Base-by-base conservation (phyloP, 2,329 filamentous ascomycete genomes). In the Hypoxylon sp. region DNA sequence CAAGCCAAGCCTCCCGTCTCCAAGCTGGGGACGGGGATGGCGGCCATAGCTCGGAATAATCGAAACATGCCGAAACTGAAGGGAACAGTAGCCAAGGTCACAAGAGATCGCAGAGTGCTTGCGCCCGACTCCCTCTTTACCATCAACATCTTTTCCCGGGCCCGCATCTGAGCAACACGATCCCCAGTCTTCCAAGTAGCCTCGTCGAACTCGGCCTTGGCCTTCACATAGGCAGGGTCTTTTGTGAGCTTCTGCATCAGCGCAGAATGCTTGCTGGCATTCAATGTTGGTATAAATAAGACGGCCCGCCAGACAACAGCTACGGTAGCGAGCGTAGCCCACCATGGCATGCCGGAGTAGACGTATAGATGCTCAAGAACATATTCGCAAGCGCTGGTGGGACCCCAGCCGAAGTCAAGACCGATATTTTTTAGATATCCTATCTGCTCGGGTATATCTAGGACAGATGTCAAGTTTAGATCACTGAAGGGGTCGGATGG, bases 341-440 rank as follows among this genome's bases (percentile, higher is more conserved):
- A 91, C 94, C 94, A 97, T 8, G 91, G 90, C 46, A 90, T 72
- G 25, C 88, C 90, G 1, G 71, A 75, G 62, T 80, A 87, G 55
- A 97, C 77, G 72, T 99, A 91, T 29, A 95, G 68, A 67, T 93
- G 85, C 76, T 99, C 94, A 7, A 97, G 74, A 2, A 83, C 15
- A 78, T 81, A 92, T 73, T 97, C 80, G 70, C 94, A 84, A 11
- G 83, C 60, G 3, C 86, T 75, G 0, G 91, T 90, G 4, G 89
- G 83, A 11, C 93, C 93, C 76, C 78, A 92, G 67, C 93, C 91
- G 65, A 88, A 97, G 64, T 97, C 90, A 15, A 99, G 76, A 3
- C 94, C 94, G 7, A 97, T 77, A 5, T 84, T 80, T 62, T 89
- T 83, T 51, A 99, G 77, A 66, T 92, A 97, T 56, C 94, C 94